These are phyloP conservation scores for Isoetes engelmannii DNA, from an alignment of 83 land plant genomes.

Conservation along the genomic window DNA sequence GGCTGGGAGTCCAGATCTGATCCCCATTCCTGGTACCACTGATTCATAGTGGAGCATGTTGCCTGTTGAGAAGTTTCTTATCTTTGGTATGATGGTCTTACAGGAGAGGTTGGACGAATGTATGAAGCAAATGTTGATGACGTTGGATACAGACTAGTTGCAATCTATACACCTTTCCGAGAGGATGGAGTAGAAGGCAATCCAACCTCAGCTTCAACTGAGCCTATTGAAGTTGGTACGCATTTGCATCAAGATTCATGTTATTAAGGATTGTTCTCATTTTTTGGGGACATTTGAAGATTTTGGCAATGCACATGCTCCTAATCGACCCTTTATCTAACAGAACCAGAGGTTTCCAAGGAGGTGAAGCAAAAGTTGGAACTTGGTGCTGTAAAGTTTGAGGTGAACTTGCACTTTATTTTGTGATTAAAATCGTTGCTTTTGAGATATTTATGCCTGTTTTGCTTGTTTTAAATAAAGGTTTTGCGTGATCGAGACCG, in stretches of 20 bases:
- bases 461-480: slow-evolving; percentile 27
- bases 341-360: slow-evolving; percentile 87
- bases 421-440: neutral
- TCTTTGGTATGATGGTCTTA: neutral
- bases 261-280: slow-evolving; percentile 2
- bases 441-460: neutral
- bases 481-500: slow-evolving; percentile 78
- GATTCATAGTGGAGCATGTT: too few relatives aligned
- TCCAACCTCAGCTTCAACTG: slow-evolving; percentile 88
- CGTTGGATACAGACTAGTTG: slow-evolving; percentile 91
- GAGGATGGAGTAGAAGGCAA: slow-evolving; percentile 92
- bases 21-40: slow-evolving; percentile 73
- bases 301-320: neutral
- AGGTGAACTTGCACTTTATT: slow-evolving; percentile 35
- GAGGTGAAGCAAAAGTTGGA: slow-evolving; percentile 96
- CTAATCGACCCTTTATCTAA: neutral
- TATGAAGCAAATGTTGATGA: slow-evolving; percentile 98
- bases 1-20: slow-evolving; percentile 98
- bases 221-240: slow-evolving; percentile 85
- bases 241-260: neutral
- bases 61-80: neutral
- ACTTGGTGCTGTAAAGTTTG: slow-evolving; percentile 90
- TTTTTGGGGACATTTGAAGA: slow-evolving; percentile 5
- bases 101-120: slow-evolving; percentile 90
- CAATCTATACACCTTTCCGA: slow-evolving; percentile 82